Base-by-base conservation (phyloP, 345 rosid species). In the Salix exigua region DNA sequence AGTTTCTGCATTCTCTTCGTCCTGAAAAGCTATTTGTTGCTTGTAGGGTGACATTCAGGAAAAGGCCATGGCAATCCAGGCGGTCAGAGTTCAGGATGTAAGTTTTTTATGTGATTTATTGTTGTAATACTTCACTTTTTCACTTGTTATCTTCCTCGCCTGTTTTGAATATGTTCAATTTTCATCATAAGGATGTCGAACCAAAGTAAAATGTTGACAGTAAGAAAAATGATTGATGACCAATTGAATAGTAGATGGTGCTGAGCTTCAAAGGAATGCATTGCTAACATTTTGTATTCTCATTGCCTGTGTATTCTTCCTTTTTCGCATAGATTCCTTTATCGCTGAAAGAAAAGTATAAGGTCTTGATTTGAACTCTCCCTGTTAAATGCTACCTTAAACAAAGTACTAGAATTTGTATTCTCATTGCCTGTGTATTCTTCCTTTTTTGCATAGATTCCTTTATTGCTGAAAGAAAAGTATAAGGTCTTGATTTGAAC, bases 1-100 rank as follows among this genome's bases (percentile, higher is more conserved):
- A 6, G 53, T 70, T 68, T 0, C 68, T 38, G 13, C 51, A 53
- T 78, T 75, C 42, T 66, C n/a, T 28, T 67, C 65, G 79, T 46
- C 78, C 77, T 33, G 69, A 25, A 61, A 42, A 33, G 60, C 72
- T 35, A 67, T 64, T 68, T 80, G 40, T 75, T 86, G 70, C 61
- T 70, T 85, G 82, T 73, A 96, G 98, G 99, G 97, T 63, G 95
- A 89, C 82, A 88, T 96, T 79, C 98, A 91, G 85, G 99, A 91
- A 71, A 94, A 90, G 81, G 98, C 98, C 79, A 86, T 87, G 71
- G 90, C 97, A 51, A 86, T 96, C 73, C 99, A 94, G 87, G 89
- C 84, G 71, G 98, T 91, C 77, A 83, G 97, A 91, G 97, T 96
- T 65, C 88, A 92, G 89, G 97, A 94, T 86, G 99, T 94, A 88